These are phyloP conservation scores for Waitea zeae DNA, from an alignment of 1,284 basidiomycete genomes.

Conservation along the genomic window DNA sequence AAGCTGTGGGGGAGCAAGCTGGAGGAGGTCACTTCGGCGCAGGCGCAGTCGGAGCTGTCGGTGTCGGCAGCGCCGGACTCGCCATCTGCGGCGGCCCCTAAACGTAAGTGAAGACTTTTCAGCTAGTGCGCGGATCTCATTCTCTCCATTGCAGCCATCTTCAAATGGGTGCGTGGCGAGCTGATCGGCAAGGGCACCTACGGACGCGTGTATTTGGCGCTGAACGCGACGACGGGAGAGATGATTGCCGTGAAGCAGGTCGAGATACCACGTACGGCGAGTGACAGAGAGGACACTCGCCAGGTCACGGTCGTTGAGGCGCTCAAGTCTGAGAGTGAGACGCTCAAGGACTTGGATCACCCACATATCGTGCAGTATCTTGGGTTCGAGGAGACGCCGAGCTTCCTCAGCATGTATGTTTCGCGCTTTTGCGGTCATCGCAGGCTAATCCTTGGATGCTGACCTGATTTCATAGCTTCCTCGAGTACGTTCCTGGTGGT, in stretches of 20 bases:
- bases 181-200: slow-evolving; percentile 95
- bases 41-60: slow-evolving; percentile 28
- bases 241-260: slow-evolving; percentile 99
- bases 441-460: not conserved
- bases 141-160: slow-evolving; percentile 42
- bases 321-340: slow-evolving; percentile 87
- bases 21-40: slow-evolving; percentile 80
- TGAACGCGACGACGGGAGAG: slow-evolving; percentile 97
- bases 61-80: slow-evolving; percentile 25
- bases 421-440: slow-evolving; percentile 1
- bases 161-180: slow-evolving; percentile 98
- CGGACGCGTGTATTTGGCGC: slow-evolving; percentile 87
- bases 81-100: slow-evolving; percentile 31
- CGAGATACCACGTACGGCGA: slow-evolving; percentile 80
- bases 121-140: slow-evolving; percentile 5
- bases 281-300: slow-evolving; percentile 77
- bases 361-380: slow-evolving; percentile 96
- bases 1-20: slow-evolving; percentile 92
- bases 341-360: slow-evolving; percentile 92
- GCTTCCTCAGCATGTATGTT: slow-evolving; percentile 83
- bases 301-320: slow-evolving; percentile 83
- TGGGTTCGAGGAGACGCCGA: slow-evolving; percentile 88
- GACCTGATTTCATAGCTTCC: slow-evolving; percentile 40
- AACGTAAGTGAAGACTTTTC: slow-evolving; percentile 26
- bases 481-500: slow-evolving; percentile 97